Percentiles rank a stretch among this genome's conserved stretches.
Conservation (phyloP, 2,329 filamentous ascomycete genomes). For the Neofusicoccum laricinum region DNA sequence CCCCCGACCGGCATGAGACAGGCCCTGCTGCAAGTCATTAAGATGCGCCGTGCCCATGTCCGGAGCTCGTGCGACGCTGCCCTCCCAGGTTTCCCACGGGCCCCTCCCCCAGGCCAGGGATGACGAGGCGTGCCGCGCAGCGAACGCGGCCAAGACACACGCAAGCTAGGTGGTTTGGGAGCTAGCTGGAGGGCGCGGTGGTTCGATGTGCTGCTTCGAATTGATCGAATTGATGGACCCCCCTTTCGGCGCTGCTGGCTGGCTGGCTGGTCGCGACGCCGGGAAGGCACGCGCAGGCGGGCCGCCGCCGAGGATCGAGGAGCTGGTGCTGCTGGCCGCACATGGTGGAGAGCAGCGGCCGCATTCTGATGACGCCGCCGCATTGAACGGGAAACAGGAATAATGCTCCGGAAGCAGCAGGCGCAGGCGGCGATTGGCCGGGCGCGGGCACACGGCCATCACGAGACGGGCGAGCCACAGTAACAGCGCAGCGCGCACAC, state of each 20-base stretch:
- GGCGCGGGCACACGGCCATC: not conserved
- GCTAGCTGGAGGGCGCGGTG: constrained; percentile 14
- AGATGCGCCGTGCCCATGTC: constrained; percentile 15
- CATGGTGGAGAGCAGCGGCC: too few species aligned
- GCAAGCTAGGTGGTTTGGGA: constrained; percentile 5
- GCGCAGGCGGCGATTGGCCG: not conserved
- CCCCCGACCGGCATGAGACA: constrained; percentile 4
- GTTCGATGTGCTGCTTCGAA: constrained; percentile 14
- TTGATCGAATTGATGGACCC: constrained; percentile 11
- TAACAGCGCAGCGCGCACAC: constrained; percentile 14
- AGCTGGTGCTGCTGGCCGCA: not conserved
- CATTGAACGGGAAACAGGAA: not conserved
- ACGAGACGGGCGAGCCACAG: constrained; percentile 11
- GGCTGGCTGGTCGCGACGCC: not conserved
- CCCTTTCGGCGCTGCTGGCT: constrained; percentile 1
- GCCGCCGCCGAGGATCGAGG: constrained; percentile 4
- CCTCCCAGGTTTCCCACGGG: constrained; percentile 6
- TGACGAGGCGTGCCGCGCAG: constrained; percentile 12
- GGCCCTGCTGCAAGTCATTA: constrained; percentile 16
- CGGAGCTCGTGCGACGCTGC: constrained; percentile 13
- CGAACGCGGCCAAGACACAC: constrained; percentile 11
- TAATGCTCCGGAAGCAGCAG: not conserved
- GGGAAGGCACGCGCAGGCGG: not conserved
- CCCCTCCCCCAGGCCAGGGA: not conserved
- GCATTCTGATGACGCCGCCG: not conserved